Evolutionary conservation across 2,329 filamentous ascomycete species (phyloP).

Genomic region (Fusarium dlaminii): DNA sequence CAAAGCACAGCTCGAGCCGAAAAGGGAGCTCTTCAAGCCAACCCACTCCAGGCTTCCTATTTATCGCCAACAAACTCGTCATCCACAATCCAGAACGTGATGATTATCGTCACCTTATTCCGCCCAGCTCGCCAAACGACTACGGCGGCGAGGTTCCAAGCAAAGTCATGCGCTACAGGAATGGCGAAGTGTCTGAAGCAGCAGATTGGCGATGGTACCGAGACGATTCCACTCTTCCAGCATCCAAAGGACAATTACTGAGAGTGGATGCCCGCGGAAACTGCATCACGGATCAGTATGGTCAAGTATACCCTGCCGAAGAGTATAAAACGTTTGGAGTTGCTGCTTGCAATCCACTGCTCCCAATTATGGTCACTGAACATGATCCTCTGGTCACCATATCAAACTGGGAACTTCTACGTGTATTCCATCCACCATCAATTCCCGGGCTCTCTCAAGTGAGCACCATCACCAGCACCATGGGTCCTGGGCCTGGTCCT

Average conservation of each 20-base stretch:
- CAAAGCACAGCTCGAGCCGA: slow-evolving; percentile 1
- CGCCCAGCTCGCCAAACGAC: slow-evolving; percentile 34
- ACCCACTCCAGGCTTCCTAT: slow-evolving; percentile 47
- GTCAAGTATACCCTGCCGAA: not conserved
- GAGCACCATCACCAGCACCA: slow-evolving; percentile 29
- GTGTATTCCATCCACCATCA: slow-evolving; percentile 39
- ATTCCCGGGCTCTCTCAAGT: slow-evolving; percentile 44
- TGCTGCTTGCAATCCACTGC: slow-evolving; percentile 50
- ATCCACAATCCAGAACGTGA: slow-evolving; percentile 24
- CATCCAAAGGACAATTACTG: not conserved
- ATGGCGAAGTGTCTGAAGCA: slow-evolving; percentile 43
- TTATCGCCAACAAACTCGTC: slow-evolving; percentile 50
- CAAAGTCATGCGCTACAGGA: slow-evolving; percentile 49
- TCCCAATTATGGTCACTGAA: slow-evolving; percentile 48
- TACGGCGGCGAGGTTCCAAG: slow-evolving; percentile 46
- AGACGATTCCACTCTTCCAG: not conserved
- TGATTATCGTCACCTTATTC: slow-evolving; percentile 41
- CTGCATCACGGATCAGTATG: not conserved
- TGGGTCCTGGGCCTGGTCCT: slow-evolving; percentile 14
- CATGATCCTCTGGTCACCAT: slow-evolving; percentile 25
- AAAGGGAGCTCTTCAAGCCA: slow-evolving; percentile 16
- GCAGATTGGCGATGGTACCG: slow-evolving; percentile 37
- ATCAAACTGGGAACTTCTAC: slow-evolving; percentile 44
- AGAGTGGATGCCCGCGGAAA: not conserved
- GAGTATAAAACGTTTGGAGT: slow-evolving; percentile 44